Evolutionary conservation across 148 eudicot species (phyloP).

Genomic region (Cornus controversa): DNA sequence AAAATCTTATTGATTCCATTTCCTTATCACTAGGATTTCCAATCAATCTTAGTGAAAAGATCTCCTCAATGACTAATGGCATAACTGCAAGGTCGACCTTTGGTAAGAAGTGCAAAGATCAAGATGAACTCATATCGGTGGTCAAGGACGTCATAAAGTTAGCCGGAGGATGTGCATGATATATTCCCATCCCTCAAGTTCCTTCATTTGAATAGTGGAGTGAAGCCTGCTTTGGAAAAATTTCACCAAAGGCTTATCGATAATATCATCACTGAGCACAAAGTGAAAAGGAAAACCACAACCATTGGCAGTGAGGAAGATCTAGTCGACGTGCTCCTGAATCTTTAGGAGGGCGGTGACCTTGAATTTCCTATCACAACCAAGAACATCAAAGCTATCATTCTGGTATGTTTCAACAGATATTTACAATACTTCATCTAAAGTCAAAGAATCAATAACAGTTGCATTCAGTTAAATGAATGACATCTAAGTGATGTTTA

Average conservation of each 20-base stretch:
- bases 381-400: too few relatives aligned
- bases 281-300: background rate
- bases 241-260: background rate
- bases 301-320: background rate
- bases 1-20: background rate
- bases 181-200: conserved; percentile 4
- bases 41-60: conserved; percentile 19
- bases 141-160: background rate
- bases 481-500: too few relatives aligned
- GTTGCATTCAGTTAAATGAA: background rate
- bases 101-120: conserved; percentile 25
- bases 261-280: background rate
- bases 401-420: too few relatives aligned
- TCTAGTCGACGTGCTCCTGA: background rate
- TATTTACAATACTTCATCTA: too few relatives aligned
- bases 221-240: background rate
- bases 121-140: conserved; percentile 15
- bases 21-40: background rate
- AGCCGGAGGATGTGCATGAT: background rate
- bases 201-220: background rate
- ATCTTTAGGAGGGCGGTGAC: background rate
- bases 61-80: conserved; percentile 8
- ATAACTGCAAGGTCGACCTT: conserved; percentile 26
- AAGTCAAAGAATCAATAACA: background rate
- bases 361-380: too few relatives aligned